phyloP scores from a whole-genome alignment of 2,329 filamentous ascomycete genomes.

The Xylaria polymorpha region DNA sequence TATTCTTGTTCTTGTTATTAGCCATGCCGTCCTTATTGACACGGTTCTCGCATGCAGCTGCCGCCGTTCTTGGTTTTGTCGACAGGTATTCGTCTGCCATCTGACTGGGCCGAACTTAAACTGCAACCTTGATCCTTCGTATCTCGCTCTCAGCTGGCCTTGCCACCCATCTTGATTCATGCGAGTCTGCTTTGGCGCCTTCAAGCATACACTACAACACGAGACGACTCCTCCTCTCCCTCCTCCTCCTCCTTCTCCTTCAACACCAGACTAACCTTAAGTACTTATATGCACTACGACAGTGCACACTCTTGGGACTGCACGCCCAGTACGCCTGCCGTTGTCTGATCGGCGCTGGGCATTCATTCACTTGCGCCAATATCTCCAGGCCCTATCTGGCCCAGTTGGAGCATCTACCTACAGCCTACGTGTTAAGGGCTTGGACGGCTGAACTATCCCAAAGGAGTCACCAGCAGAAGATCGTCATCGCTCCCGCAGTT shows the following conservation, averaged over 20 bases:
- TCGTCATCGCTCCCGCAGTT: constrained; percentile 36
- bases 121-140: constrained; percentile 8
- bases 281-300: constrained; percentile 13
- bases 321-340: neutral
- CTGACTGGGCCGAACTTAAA: neutral
- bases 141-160: constrained; percentile 13
- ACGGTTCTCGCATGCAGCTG: constrained; percentile 10
- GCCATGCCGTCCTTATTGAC: constrained; percentile 11
- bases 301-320: neutral
- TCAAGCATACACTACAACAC: neutral
- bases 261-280: neutral
- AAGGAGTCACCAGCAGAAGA: constrained; percentile 35
- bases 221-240: neutral
- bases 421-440: constrained; percentile 28
- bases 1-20: neutral
- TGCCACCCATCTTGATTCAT: neutral
- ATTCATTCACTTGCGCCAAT: constrained; percentile 23
- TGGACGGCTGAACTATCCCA: constrained; percentile 34
- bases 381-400: constrained; percentile 22
- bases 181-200: neutral
- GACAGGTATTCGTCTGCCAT: neutral
- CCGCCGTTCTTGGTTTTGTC: constrained; percentile 4
- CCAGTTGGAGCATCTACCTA: constrained; percentile 26
- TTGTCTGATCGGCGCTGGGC: constrained; percentile 20
- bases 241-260: neutral